These are phyloP conservation scores for Trichosporon ovoides DNA, from an alignment of 1,284 basidiomycete genomes.

Conservation along the genomic window DNA sequence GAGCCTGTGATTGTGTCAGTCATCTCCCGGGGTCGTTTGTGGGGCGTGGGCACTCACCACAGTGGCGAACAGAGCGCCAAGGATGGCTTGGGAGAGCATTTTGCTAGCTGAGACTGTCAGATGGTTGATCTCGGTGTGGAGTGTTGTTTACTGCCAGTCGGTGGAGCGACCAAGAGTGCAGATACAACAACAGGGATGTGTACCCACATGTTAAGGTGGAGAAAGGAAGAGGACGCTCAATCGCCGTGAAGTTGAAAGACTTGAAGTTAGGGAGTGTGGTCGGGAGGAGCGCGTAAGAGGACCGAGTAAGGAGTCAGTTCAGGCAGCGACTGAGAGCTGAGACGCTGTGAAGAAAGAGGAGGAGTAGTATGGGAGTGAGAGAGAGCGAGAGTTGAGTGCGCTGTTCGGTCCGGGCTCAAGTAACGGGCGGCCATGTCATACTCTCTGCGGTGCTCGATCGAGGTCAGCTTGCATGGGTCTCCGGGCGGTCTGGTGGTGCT, in stretches of 20 bases:
- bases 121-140: too few relatives aligned
- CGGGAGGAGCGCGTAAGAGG: background rate
- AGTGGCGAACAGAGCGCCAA: slow-evolving; percentile 9
- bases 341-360: background rate
- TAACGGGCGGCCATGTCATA: too few relatives aligned
- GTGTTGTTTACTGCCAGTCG: too few relatives aligned
- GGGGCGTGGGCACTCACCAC: background rate
- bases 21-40: background rate
- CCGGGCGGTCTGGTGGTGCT: too few relatives aligned
- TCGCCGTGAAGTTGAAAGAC: background rate
- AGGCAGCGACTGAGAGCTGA: background rate
- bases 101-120: background rate
- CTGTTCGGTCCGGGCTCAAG: too few relatives aligned
- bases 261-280: background rate
- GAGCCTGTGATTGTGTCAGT: slow-evolving; percentile 20
- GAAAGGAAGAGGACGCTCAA: background rate
- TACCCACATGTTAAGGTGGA: background rate
- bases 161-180: too few relatives aligned
- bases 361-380: too few relatives aligned
- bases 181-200: too few relatives aligned
- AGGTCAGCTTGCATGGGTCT: too few relatives aligned
- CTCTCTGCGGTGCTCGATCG: too few relatives aligned
- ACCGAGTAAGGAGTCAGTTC: too few relatives aligned
- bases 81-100: slow-evolving; percentile 12
- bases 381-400: too few relatives aligned